Evolutionary conservation across 2,329 filamentous ascomycete species (phyloP).

Genomic region (Microdochium bolleyi): DNA sequence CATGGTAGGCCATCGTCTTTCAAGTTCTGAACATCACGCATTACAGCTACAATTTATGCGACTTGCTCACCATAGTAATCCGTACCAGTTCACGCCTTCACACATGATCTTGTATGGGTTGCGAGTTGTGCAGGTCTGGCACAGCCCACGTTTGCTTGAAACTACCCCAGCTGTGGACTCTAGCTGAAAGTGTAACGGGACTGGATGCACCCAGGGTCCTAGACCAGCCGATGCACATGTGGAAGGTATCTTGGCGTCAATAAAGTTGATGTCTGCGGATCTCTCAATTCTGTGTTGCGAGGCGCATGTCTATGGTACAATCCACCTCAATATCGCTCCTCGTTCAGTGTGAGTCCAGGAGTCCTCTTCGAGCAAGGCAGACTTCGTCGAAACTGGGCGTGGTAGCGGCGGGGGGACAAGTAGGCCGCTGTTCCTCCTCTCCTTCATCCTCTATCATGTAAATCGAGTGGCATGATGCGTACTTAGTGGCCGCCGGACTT

Average conservation of each 20-base stretch:
- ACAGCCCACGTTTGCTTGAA: no score
- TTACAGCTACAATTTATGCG: no score
- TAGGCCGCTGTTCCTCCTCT: background rate
- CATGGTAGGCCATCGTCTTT: no score
- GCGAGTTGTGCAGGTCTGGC: no score
- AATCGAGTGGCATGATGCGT: conserved; percentile 1
- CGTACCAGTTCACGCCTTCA: no score
- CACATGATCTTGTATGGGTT: no score
- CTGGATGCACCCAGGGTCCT: background rate
- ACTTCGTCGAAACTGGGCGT: background rate
- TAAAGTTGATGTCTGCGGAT: conserved; percentile 2
- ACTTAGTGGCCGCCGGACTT: conserved; percentile 39
- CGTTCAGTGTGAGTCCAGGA: background rate
- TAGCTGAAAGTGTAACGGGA: no score
- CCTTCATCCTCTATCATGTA: conserved; percentile 1
- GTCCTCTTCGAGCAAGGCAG: background rate
- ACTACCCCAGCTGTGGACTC: no score
- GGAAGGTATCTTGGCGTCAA: conserved; percentile 6
- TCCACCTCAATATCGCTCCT: background rate
- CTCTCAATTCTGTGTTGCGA: conserved; percentile 8
- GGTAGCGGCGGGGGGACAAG: conserved; percentile 1
- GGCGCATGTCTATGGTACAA: conserved; percentile 22
- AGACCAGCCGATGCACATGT: background rate
- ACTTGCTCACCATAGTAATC: no score
- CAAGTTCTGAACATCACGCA: no score